Evolutionary conservation across 768 basidiomycete genomes (phyloP).

Genomic region (Lactarius quietus): DNA sequence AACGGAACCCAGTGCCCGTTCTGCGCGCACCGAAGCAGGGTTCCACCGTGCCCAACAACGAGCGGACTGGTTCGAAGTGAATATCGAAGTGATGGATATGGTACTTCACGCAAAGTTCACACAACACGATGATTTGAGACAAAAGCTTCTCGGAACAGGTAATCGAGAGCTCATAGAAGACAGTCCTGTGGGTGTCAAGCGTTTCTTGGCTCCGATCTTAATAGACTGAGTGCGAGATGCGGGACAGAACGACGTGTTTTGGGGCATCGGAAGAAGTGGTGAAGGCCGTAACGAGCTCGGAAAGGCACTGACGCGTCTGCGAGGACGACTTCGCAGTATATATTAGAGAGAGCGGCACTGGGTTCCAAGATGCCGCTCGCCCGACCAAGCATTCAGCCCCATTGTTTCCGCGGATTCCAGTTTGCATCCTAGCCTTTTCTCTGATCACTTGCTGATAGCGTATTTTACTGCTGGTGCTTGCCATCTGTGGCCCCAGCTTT

Average conservation of each 20-base stretch:
- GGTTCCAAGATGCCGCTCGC: background rate
- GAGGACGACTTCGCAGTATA: conserved; percentile 28
- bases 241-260: conserved; percentile 37
- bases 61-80: conserved; percentile 25
- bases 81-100: conserved; percentile 35
- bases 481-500: background rate
- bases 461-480: background rate
- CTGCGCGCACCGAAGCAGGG: conserved; percentile 19
- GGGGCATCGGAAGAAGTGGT: conserved; percentile 40
- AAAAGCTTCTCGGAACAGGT: conserved; percentile 38
- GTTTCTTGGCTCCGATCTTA: conserved; percentile 27
- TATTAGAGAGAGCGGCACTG: background rate
- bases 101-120: conserved; percentile 42
- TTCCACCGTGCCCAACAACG: conserved; percentile 17
- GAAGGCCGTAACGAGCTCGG: conserved; percentile 42
- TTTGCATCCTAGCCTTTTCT: background rate
- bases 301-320: conserved; percentile 39
- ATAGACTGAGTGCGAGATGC: conserved; percentile 21
- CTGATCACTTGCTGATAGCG: background rate
- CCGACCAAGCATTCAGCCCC: background rate
- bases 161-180: conserved; percentile 39
- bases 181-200: conserved; percentile 27
- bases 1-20: conserved; percentile 21
- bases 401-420: background rate
- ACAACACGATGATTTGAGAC: conserved; percentile 38